phyloP scores from a whole-genome alignment of 2,329 filamentous ascomycete genomes.

The Cytospora piceicola region DNA sequence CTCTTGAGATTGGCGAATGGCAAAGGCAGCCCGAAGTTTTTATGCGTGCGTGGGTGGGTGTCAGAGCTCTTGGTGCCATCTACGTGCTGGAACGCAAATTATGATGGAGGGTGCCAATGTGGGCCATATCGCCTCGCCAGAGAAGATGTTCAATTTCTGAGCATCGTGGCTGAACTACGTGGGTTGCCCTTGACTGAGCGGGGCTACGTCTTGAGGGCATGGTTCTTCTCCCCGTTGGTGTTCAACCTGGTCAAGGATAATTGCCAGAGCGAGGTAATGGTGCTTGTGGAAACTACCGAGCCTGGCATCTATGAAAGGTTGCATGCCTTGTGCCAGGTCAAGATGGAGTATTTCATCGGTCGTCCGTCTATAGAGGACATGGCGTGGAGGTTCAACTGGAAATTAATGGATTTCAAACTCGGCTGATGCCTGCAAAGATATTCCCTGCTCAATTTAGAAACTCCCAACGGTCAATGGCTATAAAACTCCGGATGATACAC shows the following conservation, averaged over 20 bases:
- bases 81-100: conserved; percentile 17
- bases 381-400: conserved; percentile 13
- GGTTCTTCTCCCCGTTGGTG: conserved; percentile 17
- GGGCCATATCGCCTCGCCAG: conserved; percentile 16
- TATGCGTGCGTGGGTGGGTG: conserved; percentile 7
- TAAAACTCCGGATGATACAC: background rate
- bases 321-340: conserved; percentile 7
- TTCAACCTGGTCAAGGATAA: conserved; percentile 16
- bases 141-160: conserved; percentile 17
- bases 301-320: conserved; percentile 9
- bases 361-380: conserved; percentile 13
- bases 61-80: conserved; percentile 9
- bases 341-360: conserved; percentile 20
- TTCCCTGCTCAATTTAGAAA: background rate
- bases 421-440: background rate
- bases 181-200: conserved; percentile 11
- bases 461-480: background rate
- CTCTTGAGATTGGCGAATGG: background rate
- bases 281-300: conserved; percentile 5
- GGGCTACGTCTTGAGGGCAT: conserved; percentile 10
- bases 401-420: conserved; percentile 6
- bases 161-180: conserved; percentile 8
- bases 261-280: conserved; percentile 10
- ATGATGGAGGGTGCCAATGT: conserved; percentile 18
- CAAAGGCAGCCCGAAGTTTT: background rate